Conservation (phyloP, 2,329 filamentous ascomycete species). For the Xylariaceae sp. region DNA sequence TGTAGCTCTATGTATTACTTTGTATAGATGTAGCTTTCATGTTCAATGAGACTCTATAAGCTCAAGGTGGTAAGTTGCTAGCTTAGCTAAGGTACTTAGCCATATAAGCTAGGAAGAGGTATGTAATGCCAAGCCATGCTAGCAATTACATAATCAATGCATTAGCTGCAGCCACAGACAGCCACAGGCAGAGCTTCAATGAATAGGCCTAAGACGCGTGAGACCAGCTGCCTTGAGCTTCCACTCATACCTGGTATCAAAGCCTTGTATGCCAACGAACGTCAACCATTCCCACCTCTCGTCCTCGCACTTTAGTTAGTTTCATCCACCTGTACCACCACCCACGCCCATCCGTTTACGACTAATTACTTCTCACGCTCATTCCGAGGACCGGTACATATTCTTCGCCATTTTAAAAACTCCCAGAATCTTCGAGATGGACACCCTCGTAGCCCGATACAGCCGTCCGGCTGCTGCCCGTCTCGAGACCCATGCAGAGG, state of each 20-base stretch:
- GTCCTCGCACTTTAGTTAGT: conserved; percentile 4
- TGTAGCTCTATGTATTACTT: too few relatives aligned
- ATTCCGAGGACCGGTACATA: conserved; percentile 7
- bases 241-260: too few relatives aligned
- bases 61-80: too few relatives aligned
- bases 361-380: conserved; percentile 5
- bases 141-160: conserved; percentile 1
- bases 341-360: conserved; percentile 4
- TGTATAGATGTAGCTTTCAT: too few relatives aligned
- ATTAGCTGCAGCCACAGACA: background rate
- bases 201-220: conserved; percentile 29
- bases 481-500: conserved; percentile 70
- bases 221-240: conserved; percentile 38
- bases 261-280: conserved; percentile 15
- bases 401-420: conserved; percentile 1
- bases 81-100: too few relatives aligned
- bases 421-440: conserved; percentile 61
- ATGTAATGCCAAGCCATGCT: too few relatives aligned
- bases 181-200: conserved; percentile 12
- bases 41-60: too few relatives aligned
- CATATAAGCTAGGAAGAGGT: too few relatives aligned
- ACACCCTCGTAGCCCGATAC: conserved; percentile 91
- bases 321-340: conserved; percentile 19
- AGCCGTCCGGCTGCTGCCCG: conserved; percentile 74
- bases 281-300: conserved; percentile 20